phyloP scores from a whole-genome alignment of 2,329 filamentous ascomycete genomes.

The Sporothrix humicola region DNA sequence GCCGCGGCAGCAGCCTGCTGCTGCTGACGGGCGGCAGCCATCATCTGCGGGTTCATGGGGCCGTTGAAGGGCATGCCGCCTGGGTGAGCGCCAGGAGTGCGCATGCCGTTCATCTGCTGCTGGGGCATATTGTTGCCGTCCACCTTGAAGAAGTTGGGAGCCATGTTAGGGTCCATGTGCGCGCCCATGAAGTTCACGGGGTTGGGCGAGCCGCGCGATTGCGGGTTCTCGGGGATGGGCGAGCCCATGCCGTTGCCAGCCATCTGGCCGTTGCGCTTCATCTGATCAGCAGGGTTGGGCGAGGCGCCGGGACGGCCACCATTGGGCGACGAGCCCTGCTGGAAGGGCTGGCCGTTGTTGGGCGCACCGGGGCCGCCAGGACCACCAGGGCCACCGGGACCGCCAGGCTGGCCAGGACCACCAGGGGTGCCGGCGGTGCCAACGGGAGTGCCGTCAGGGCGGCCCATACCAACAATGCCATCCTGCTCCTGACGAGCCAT shows the following conservation, averaged over 20 bases:
- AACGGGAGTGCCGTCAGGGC: constrained; percentile 33
- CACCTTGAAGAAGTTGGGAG: constrained; percentile 63
- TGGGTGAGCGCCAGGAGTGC: constrained; percentile 72
- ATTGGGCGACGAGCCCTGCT: constrained; percentile 72
- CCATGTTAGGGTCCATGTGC: constrained; percentile 67
- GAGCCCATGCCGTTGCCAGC: constrained; percentile 71
- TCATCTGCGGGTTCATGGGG: constrained; percentile 67
- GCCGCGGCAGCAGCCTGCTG: constrained; percentile 31
- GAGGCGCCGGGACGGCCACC: constrained; percentile 72
- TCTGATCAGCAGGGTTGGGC: constrained; percentile 77
- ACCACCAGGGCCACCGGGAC: constrained; percentile 58
- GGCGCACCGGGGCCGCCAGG: constrained; percentile 60
- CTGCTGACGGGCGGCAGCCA: constrained; percentile 51
- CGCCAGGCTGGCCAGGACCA: constrained; percentile 53
- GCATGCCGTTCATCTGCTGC: constrained; percentile 69
- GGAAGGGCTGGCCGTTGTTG: constrained; percentile 65
- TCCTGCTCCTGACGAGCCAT: constrained; percentile 85
- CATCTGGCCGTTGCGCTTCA: constrained; percentile 79
- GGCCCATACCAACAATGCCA: constrained; percentile 54
- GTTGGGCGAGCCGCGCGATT: constrained; percentile 70
- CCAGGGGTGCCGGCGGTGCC: constrained; percentile 41
- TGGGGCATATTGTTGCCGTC: constrained; percentile 54
- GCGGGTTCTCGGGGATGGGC: constrained; percentile 70
- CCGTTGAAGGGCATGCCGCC: constrained; percentile 59
- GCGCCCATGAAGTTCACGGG: constrained; percentile 65